A percentile compares a stretch with the other conserved stretches of the same genome.
Evolutionary conservation across 495 filamentous ascomycete species (phyloP).

Genomic region (Neurospora tetraspora): DNA sequence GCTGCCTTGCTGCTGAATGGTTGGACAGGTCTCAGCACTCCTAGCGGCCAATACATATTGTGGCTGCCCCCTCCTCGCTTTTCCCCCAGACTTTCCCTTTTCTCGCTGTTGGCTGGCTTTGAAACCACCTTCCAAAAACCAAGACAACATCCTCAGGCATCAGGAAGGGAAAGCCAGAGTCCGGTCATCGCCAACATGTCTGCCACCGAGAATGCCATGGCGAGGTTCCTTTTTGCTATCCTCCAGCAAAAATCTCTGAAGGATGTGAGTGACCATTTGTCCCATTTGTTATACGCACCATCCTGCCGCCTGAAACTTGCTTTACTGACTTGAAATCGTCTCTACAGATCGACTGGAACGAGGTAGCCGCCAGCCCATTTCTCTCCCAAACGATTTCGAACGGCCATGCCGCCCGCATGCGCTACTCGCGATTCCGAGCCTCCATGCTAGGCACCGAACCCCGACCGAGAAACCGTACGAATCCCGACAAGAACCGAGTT

Average conservation of each 20-base stretch:
- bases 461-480: constrained; percentile 28
- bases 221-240: constrained; percentile 63
- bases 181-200: constrained; percentile 26
- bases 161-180: not conserved
- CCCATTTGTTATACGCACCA: not conserved
- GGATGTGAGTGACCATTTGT: constrained; percentile 39
- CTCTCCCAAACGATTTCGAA: constrained; percentile 56
- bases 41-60: constrained; percentile 19
- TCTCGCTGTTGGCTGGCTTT: constrained; percentile 18
- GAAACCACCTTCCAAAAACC: constrained; percentile 5
- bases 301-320: not conserved
- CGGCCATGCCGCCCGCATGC: constrained; percentile 74
- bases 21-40: not conserved
- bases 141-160: not conserved
- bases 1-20: constrained; percentile 1
- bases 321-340: not conserved
- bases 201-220: constrained; percentile 41
- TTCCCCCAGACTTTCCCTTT: not conserved
- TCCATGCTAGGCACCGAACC: constrained; percentile 32
- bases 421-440: constrained; percentile 58
- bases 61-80: constrained; percentile 5
- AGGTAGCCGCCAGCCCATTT: constrained; percentile 47
- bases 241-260: constrained; percentile 67
- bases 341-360: constrained; percentile 61
- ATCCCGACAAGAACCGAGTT: constrained; percentile 22